A percentile compares a stretch with the other conserved stretches of the same genome.
Evolutionary conservation across 129 eudicot species (phyloP).

Genomic region (Deinandra increscens): DNA sequence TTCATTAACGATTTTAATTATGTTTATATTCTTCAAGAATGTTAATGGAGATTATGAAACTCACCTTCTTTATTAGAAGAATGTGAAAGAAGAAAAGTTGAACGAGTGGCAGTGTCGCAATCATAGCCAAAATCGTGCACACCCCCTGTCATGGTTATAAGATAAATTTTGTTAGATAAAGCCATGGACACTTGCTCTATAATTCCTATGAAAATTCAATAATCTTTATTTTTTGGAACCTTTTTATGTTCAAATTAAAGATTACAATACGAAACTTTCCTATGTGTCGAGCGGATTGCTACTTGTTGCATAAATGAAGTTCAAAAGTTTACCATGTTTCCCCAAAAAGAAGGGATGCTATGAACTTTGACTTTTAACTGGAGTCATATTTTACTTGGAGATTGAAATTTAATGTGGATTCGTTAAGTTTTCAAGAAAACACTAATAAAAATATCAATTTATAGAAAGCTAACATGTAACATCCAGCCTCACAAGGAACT

Average conservation of each 20-base stretch:
- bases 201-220: background rate
- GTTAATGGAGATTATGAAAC: background rate
- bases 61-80: constrained; percentile 94
- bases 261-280: background rate
- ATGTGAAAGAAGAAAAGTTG: constrained; percentile 99
- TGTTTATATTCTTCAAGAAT: background rate
- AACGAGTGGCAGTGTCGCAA: constrained; percentile 88
- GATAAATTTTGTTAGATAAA: constrained; percentile 5
- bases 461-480: background rate
- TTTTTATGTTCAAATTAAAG: background rate
- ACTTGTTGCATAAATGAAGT: background rate
- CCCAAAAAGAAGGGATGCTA: background rate
- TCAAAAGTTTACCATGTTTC: background rate
- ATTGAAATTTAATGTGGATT: background rate
- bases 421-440: constrained; percentile 6
- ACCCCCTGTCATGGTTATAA: constrained; percentile 61
- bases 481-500: too few species aligned
- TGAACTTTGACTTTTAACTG: background rate
- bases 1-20: background rate
- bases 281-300: background rate
- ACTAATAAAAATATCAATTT: background rate
- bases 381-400: background rate
- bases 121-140: constrained; percentile 96
- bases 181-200: background rate
- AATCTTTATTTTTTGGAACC: background rate